Base-by-base conservation (phyloP, 2,329 filamentous ascomycete species). In the Cercospora sp. region DNA sequence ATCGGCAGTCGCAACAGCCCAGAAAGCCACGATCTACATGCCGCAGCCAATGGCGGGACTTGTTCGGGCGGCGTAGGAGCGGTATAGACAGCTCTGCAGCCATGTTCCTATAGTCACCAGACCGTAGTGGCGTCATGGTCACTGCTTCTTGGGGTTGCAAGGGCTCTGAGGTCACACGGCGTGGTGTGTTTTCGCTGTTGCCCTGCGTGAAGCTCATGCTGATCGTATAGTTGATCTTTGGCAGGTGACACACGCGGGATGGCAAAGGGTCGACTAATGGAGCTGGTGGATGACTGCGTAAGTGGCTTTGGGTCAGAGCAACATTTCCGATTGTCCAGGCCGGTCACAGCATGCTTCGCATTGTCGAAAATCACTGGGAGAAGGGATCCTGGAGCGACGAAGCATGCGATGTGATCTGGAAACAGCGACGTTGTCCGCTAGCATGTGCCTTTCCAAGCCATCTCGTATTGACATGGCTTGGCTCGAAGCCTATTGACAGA, bases 391-490 rank as follows among this genome's bases (percentile, higher is more conserved):
- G 5, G 6, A 10, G n/a, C 32, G 7, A 9, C 53, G 26, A 57
- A 18, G 18, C 3, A 43, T 24, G 21, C 13, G n/a, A 21, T 60
- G 57, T 37, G 57, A 37, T 24, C 5, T 16, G 34, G 30, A 60
- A 60, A 16, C 12, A 16, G 40, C n/a, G 18, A 13, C 3, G 30
- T 21, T 24, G n/a, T 24, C 9, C 7, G 16, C 45, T 24, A 32
- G 53, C 1, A n/a, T 18, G 1, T 30, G 24, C 18, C 24, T 16
- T 30, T 58, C 7, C n/a, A 30, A 58, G 53, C 30, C 26, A 58
- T 58, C 53, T 30, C 45, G 61, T 63, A 63, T 63, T 63, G 28
- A 32, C 30, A 57, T 63, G 58, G 32, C 37, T 66, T 59, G 40
- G 62, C 30, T 55, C 18, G 21, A 61, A 43, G 24, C 12, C 34